Conservation (phyloP, 345 rosid species). For the Camelina laxa region DNA sequence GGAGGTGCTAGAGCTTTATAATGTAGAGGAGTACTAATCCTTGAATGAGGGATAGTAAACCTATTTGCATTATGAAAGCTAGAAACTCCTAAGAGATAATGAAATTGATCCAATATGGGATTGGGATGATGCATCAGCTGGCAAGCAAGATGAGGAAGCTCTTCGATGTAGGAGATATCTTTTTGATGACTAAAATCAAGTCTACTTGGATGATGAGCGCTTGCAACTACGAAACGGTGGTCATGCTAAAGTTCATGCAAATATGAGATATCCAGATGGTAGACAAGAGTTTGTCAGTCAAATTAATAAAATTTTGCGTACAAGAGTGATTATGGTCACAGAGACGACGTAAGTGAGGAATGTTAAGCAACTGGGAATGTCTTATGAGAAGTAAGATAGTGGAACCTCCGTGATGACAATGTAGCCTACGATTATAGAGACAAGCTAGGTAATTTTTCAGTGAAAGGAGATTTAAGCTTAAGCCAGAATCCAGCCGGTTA, state of each 20-base stretch:
- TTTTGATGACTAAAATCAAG: background rate
- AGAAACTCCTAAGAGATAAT: background rate
- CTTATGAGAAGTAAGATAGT: background rate
- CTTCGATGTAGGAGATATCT: background rate
- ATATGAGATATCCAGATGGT: slow-evolving; percentile 12
- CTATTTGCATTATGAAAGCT: background rate
- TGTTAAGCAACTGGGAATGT: background rate
- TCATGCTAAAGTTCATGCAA: background rate
- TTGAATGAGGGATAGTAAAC: background rate
- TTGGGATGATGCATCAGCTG: background rate
- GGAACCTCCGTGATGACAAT: background rate
- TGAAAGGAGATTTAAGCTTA: background rate
- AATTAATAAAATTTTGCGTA: background rate
- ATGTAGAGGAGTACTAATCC: background rate
- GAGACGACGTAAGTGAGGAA: background rate
- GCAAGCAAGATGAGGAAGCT: background rate
- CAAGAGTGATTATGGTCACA: background rate
- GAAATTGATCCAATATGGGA: slow-evolving; percentile 4
- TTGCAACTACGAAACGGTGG: background rate
- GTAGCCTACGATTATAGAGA: background rate
- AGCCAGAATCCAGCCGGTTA: no score
- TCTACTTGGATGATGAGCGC: slow-evolving; percentile 10
- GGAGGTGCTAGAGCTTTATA: background rate
- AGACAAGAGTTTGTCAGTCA: background rate
- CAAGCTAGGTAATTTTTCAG: background rate